Conservation (phyloP, 257 asterid genomes). For the Knoxia roxburghii region DNA sequence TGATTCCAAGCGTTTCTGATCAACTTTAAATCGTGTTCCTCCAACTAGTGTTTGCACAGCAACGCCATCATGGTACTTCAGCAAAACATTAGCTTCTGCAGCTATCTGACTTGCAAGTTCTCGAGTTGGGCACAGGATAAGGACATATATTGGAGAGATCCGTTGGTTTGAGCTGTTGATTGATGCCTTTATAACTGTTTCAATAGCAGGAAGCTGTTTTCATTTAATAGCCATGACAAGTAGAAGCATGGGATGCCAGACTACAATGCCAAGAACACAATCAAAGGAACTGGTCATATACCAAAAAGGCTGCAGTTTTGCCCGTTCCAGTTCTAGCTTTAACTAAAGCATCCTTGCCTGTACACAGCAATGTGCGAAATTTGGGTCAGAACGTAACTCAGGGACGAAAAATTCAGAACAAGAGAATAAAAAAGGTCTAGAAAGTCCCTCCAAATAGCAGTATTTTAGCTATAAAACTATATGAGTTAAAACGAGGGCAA, state of each 20-base stretch:
- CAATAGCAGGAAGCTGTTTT: slow-evolving; percentile 99
- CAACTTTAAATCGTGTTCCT: slow-evolving; percentile 88
- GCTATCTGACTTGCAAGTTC: slow-evolving; percentile 96
- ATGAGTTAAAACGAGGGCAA: neutral
- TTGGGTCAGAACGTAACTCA: neutral
- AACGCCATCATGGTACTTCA: slow-evolving; percentile 80
- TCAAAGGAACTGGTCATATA: slow-evolving; percentile 26
- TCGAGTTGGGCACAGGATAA: slow-evolving; percentile 85
- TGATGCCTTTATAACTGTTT: slow-evolving; percentile 85
- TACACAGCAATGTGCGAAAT: neutral
- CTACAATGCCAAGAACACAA: slow-evolving; percentile 8
- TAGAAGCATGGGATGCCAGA: slow-evolving; percentile 9
- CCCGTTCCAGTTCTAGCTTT: slow-evolving; percentile 95
- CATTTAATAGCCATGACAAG: slow-evolving; percentile 43
- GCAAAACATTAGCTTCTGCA: slow-evolving; percentile 85
- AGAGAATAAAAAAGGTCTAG: neutral
- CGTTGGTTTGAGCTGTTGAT: slow-evolving; percentile 28
- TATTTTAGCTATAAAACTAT: neutral
- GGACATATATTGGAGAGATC: slow-evolving; percentile 58
- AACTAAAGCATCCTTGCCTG: slow-evolving; percentile 88
- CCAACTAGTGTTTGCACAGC: slow-evolving; percentile 83
- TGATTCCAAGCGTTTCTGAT: slow-evolving; percentile 66
- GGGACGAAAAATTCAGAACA: neutral
- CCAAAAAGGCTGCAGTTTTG: slow-evolving; percentile 92
- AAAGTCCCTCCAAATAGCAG: neutral